Conservation (phyloP, 2,329 filamentous ascomycete genomes). For the Epicoccum nigrum region DNA sequence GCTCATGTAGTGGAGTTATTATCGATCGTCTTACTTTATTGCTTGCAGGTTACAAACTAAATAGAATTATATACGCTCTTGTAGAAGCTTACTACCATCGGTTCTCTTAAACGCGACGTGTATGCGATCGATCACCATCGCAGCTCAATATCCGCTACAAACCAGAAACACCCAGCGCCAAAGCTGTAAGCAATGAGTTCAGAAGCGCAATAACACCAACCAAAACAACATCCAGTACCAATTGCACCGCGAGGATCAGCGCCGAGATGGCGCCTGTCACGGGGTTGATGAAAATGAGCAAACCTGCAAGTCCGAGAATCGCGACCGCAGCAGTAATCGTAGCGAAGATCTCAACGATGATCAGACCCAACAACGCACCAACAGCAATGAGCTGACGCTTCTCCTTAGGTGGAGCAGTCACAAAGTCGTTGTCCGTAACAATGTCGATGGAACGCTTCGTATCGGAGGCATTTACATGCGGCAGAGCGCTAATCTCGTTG, state of each 20-base stretch:
- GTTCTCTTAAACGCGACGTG: too few relatives aligned
- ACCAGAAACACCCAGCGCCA: constrained; percentile 18
- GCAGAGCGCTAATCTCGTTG: constrained; percentile 15
- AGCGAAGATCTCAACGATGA: constrained; percentile 30
- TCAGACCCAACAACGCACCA: constrained; percentile 20
- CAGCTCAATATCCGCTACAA: not conserved
- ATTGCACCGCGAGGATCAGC: constrained; percentile 25
- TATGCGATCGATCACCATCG: too few relatives aligned
- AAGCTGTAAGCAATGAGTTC: constrained; percentile 18
- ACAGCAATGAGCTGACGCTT: constrained; percentile 22
- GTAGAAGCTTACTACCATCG: too few relatives aligned
- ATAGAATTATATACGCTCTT: too few relatives aligned
- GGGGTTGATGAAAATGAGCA: constrained; percentile 23
- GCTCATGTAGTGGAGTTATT: too few relatives aligned
- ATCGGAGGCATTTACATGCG: constrained; percentile 6
- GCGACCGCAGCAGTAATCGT: constrained; percentile 24
- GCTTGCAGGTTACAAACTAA: too few relatives aligned
- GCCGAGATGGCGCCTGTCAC: constrained; percentile 21
- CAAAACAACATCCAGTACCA: constrained; percentile 23
- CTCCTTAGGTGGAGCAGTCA: not conserved
- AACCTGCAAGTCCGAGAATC: constrained; percentile 22
- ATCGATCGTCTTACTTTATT: too few relatives aligned
- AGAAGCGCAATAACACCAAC: constrained; percentile 23
- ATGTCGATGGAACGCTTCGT: not conserved
- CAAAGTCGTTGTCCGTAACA: not conserved